Percentiles rank a stretch among this genome's conserved stretches.
Conservation (phyloP, 2,329 filamentous ascomycete species). For the Penicillium polonicum region DNA sequence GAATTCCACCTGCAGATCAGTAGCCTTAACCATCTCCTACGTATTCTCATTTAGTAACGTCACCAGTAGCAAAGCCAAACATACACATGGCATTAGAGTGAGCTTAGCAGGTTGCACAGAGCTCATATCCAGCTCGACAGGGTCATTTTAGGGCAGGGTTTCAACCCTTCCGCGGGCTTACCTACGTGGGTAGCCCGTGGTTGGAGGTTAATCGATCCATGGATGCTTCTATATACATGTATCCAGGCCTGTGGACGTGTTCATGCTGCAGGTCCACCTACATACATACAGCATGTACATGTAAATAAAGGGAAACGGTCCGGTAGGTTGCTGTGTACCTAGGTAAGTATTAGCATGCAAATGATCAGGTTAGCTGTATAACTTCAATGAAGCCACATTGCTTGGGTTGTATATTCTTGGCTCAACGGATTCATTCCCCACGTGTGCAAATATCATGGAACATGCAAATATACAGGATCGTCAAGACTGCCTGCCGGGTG, state of each 20-base stretch:
- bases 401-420: too few species aligned
- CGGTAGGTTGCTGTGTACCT: too few species aligned
- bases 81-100: background rate
- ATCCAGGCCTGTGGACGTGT: too few species aligned
- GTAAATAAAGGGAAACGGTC: background rate
- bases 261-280: too few species aligned
- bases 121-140: background rate
- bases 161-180: too few species aligned
- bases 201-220: background rate
- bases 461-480: background rate
- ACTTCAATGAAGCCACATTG: too few species aligned
- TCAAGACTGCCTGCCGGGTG: rapidly evolving
- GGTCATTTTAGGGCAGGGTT: background rate
- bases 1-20: background rate
- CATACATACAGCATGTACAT: too few species aligned
- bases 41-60: background rate
- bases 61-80: too few species aligned
- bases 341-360: background rate
- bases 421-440: background rate
- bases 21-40: background rate
- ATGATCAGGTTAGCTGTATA: background rate
- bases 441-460: background rate
- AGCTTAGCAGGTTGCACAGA: background rate
- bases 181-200: too few species aligned
- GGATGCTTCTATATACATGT: background rate